Conservation (phyloP, 257 asterid genomes). For the Solanum stenotomum region DNA sequence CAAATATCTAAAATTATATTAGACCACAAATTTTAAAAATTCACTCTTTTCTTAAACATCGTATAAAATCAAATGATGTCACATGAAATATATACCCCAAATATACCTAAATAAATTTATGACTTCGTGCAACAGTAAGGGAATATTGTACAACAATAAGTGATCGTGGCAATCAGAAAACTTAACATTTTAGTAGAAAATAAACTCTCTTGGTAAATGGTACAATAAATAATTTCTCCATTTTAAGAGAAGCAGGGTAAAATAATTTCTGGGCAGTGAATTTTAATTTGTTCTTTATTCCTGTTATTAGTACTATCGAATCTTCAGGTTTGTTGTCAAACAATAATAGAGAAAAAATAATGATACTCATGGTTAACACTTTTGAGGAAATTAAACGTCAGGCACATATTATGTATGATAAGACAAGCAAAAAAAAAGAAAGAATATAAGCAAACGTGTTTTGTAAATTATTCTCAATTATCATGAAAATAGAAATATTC, state of each 20-base stretch:
- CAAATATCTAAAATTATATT: no score
- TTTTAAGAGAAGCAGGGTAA: not conserved
- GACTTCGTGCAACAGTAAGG: not conserved
- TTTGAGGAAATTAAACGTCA: not conserved
- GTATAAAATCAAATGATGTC: no score
- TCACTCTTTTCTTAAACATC: no score
- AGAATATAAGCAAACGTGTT: not conserved
- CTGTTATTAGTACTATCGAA: not conserved
- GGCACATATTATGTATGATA: not conserved
- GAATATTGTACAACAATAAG: not conserved
- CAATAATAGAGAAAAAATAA: not conserved
- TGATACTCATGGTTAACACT: not conserved
- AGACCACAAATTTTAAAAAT: fast-evolving
- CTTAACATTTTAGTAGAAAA: not conserved
- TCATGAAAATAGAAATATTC: slow-evolving; percentile 11
- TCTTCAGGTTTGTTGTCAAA: not conserved
- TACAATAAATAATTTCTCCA: not conserved
- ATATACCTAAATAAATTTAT: not conserved
- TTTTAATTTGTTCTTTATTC: not conserved
- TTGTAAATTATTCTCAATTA: not conserved
- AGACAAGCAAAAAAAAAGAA: not conserved
- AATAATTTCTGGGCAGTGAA: not conserved
- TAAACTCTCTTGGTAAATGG: not conserved
- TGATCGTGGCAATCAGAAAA: not conserved
- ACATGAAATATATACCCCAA: not conserved